phyloP scores from a whole-genome alignment of 2,329 filamentous ascomycete species.

The Karstenula rhodostoma region DNA sequence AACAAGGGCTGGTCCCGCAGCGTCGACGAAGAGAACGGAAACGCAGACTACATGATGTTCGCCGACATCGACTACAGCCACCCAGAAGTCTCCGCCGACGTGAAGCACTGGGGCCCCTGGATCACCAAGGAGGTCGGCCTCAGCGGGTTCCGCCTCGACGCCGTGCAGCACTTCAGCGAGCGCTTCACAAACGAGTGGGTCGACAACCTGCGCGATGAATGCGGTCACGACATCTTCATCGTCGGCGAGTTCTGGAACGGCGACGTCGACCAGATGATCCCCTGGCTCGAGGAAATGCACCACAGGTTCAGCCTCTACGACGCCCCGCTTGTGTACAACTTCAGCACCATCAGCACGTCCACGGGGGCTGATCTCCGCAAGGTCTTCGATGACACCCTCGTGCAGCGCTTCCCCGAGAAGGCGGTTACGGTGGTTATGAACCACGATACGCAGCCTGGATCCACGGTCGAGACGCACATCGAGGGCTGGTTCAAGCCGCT shows the following conservation, averaged over 20 bases:
- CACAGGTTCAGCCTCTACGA: slow-evolving; percentile 68
- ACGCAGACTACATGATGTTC: slow-evolving; percentile 76
- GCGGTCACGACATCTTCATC: slow-evolving; percentile 65
- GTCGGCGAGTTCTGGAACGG: slow-evolving; percentile 76
- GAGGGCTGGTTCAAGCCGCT: slow-evolving; percentile 74
- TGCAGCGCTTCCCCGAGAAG: slow-evolving; percentile 61
- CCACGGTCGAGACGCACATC: slow-evolving; percentile 69
- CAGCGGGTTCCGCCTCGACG: slow-evolving; percentile 74
- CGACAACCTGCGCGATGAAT: slow-evolving; percentile 58
- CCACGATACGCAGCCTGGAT: slow-evolving; percentile 74
- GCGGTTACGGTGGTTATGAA: slow-evolving; percentile 75
- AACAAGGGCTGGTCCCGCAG: slow-evolving; percentile 70
- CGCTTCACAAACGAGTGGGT: slow-evolving; percentile 74
- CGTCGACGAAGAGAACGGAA: slow-evolving; percentile 71
- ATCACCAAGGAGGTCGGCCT: slow-evolving; percentile 67
- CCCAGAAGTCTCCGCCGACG: slow-evolving; percentile 68
- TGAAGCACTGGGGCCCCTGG: slow-evolving; percentile 73
- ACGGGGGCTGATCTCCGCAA: slow-evolving; percentile 67
- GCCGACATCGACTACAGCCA: slow-evolving; percentile 70
- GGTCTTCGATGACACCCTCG: slow-evolving; percentile 69
- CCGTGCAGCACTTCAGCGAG: slow-evolving; percentile 75
- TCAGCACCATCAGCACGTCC: slow-evolving; percentile 66
- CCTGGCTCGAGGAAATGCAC: slow-evolving; percentile 66
- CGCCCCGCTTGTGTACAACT: slow-evolving; percentile 73
- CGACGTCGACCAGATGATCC: slow-evolving; percentile 62